Conservation (phyloP, 345 rosid genomes). For the Pseudoturritis turrita region DNA sequence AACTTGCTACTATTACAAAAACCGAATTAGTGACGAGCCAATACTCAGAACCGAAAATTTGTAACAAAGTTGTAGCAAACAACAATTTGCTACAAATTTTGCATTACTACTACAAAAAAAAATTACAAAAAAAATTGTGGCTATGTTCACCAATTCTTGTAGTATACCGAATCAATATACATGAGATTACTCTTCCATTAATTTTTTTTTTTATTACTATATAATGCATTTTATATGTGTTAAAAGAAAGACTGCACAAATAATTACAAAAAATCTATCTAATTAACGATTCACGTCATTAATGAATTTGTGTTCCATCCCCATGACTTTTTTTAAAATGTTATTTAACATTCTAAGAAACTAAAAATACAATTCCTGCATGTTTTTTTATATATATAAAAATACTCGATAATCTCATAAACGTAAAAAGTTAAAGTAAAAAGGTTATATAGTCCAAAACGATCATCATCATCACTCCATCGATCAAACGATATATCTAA, state of each 20-base stretch:
- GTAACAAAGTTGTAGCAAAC: no score
- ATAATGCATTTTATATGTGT: background rate
- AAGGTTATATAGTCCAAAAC: slow-evolving; percentile 16
- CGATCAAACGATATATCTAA: slow-evolving; percentile 16
- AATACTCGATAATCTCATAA: background rate
- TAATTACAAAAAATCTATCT: background rate
- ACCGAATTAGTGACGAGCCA: no score
- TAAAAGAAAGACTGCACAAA: background rate
- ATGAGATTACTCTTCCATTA: no score
- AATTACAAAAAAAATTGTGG: no score
- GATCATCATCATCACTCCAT: slow-evolving; percentile 19
- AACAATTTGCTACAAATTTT: no score
- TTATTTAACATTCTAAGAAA: background rate
- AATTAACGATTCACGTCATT: background rate
- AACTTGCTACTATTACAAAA: no score
- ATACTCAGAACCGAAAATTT: no score
- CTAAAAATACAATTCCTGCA: background rate
- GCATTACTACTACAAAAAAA: no score
- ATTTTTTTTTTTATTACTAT: background rate
- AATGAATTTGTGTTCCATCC: background rate
- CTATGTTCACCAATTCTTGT: no score
- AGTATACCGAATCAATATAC: no score
- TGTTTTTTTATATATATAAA: background rate
- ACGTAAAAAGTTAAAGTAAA: background rate
- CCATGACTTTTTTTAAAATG: background rate